Evolutionary conservation across 495 filamentous ascomycete genomes (phyloP).

Genomic region (Lasiosphaeria hispida): DNA sequence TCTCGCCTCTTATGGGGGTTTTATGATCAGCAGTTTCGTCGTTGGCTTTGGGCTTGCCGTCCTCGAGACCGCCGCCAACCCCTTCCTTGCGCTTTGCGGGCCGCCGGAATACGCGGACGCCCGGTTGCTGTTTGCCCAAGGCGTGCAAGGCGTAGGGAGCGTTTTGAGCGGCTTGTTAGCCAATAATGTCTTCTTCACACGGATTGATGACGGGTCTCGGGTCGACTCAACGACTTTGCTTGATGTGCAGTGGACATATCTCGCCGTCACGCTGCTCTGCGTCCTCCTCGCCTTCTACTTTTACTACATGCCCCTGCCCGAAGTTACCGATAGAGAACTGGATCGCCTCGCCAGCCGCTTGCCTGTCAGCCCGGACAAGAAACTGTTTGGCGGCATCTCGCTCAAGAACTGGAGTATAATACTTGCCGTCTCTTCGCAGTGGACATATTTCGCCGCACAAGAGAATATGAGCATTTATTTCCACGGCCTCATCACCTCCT

Average conservation of each 20-base stretch:
- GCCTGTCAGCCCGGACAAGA: constrained; percentile 40
- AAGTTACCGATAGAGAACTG: constrained; percentile 51
- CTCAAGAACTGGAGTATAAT: constrained; percentile 49
- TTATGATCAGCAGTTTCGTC: constrained; percentile 67
- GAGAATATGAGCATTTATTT: constrained; percentile 69
- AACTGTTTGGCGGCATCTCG: constrained; percentile 32
- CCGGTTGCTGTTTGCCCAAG: constrained; percentile 66
- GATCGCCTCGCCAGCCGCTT: constrained; percentile 41
- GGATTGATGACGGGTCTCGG: constrained; percentile 8
- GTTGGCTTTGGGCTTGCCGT: constrained; percentile 70
- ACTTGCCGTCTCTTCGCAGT: constrained; percentile 66
- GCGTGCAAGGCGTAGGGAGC: constrained; percentile 64
- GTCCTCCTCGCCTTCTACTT: constrained; percentile 61
- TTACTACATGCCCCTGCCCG: constrained; percentile 57
- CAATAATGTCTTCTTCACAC: constrained; percentile 63
- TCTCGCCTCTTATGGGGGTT: constrained; percentile 67
- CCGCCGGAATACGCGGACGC: constrained; percentile 50
- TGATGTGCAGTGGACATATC: constrained; percentile 76
- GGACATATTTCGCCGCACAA: constrained; percentile 71
- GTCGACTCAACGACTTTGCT: constrained; percentile 41
- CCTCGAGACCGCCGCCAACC: constrained; percentile 72
- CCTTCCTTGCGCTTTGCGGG: constrained; percentile 52
- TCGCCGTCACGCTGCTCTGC: constrained; percentile 69
- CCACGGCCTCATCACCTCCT: constrained; percentile 40
- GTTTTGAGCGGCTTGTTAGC: constrained; percentile 66